These are phyloP conservation scores for Fusarium circinatum DNA, from an alignment of 2,329 filamentous ascomycete genomes.

Conservation along the genomic window DNA sequence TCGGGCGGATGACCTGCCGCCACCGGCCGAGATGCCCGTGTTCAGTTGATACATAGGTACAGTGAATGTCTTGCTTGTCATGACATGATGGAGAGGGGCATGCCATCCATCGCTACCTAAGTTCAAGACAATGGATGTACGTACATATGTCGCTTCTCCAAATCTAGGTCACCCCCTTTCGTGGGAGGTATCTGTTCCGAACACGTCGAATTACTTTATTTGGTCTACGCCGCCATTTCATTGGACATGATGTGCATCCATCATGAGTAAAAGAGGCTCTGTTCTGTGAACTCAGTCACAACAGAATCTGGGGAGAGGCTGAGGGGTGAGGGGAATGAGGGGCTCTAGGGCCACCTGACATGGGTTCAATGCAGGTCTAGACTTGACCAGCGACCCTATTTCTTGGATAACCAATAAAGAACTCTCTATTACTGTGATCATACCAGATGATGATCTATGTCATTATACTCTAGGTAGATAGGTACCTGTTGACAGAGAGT, in stretches of 20 bases:
- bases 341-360: constrained; percentile 23
- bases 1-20: constrained; percentile 29
- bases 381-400: not conserved
- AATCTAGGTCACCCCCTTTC: not conserved
- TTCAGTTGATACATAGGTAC: not conserved
- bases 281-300: constrained; percentile 16
- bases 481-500: not conserved
- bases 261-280: constrained; percentile 37
- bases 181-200: not conserved
- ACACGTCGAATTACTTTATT: constrained; percentile 12
- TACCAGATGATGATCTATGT: not conserved
- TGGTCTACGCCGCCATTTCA: constrained; percentile 24
- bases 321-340: constrained; percentile 18
- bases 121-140: not conserved
- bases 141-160: not conserved
- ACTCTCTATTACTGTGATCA: constrained; percentile 25
- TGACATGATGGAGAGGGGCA: constrained; percentile 25
- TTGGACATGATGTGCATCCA: constrained; percentile 17
- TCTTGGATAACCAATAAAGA: constrained; percentile 30
- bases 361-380: constrained; percentile 28
- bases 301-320: constrained; percentile 31
- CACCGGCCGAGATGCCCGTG: constrained; percentile 16
- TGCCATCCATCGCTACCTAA: not conserved
- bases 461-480: not conserved
- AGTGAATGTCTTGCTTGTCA: not conserved